A percentile compares a stretch with the other conserved stretches of the same genome.
phyloP scores from a whole-genome alignment of 1,284 basidiomycete species.

The Ganoderma leucocontextum region DNA sequence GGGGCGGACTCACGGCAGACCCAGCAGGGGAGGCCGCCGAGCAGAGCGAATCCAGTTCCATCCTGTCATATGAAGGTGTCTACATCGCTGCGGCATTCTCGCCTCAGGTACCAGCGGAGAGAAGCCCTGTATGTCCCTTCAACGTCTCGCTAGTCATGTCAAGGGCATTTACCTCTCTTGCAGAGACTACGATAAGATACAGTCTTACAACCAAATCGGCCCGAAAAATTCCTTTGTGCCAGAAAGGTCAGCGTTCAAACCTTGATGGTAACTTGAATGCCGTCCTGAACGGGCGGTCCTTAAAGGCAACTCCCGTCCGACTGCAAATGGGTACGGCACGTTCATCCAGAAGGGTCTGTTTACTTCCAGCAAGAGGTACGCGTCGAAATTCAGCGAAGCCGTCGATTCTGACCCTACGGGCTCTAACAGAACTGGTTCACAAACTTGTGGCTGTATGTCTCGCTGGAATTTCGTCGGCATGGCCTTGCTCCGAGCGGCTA shows the following conservation, averaged over 20 bases:
- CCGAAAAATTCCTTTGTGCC: not conserved
- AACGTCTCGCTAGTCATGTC: not conserved
- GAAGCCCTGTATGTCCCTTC: not conserved
- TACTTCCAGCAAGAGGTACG: slow-evolving; percentile 30
- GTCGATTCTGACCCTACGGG: not conserved
- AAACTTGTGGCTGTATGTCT: slow-evolving; percentile 21
- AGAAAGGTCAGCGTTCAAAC: not conserved
- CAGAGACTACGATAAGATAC: slow-evolving; percentile 2
- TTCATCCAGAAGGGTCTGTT: slow-evolving; percentile 36
- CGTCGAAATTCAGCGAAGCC: not conserved
- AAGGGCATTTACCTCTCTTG: not conserved
- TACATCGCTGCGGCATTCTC: not conserved
- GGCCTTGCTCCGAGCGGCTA: slow-evolving; percentile 13
- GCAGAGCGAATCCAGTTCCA: not conserved
- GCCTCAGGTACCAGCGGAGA: not conserved
- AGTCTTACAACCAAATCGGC: not conserved
- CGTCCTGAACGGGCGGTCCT: not conserved
- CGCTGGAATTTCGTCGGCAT: not conserved
- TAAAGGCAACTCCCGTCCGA: not conserved
- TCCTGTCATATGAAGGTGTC: not conserved
- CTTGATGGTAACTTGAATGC: not conserved
- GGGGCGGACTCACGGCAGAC: slow-evolving; percentile 7
- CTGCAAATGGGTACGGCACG: slow-evolving; percentile 26
- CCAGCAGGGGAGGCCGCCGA: not conserved
- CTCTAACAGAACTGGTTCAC: slow-evolving; percentile 22